A percentile compares a stretch with the other conserved stretches of the same genome.
Conservation (phyloP, 805 yeast genomes). For the Candida pseudofarinosa region DNA sequence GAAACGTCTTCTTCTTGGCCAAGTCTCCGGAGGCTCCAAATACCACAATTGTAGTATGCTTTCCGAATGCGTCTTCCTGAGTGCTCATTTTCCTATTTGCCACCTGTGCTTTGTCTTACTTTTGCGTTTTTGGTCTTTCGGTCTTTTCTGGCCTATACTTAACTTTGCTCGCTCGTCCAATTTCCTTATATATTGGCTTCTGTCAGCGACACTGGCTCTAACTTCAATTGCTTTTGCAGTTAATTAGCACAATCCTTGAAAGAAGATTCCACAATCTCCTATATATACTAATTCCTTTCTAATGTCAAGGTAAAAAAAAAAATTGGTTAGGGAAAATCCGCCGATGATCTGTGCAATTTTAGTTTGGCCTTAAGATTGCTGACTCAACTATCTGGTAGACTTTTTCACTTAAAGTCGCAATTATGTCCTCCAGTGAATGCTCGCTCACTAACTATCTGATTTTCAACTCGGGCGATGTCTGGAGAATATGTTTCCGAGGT, state of each 20-base stretch:
- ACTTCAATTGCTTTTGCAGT: background rate
- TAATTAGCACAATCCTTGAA: background rate
- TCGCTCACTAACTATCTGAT: background rate
- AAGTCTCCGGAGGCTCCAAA: constrained; percentile 95
- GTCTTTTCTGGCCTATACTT: too few species aligned
- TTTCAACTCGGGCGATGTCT: background rate
- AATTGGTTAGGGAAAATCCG: background rate
- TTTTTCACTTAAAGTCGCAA: background rate
- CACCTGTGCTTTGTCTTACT: background rate
- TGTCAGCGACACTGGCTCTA: too few species aligned
- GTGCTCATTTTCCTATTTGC: constrained; percentile 4
- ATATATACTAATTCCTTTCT: background rate
- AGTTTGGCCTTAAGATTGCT: background rate
- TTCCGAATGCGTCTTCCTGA: constrained; percentile 46
- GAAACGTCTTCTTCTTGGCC: constrained; percentile 93
- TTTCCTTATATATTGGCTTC: too few species aligned
- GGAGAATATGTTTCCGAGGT: background rate
- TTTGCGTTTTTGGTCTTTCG: too few species aligned
- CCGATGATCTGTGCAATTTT: background rate
- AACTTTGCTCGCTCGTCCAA: too few species aligned
- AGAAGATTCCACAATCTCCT: background rate
- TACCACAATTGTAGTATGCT: constrained; percentile 70
- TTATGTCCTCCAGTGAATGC: background rate
- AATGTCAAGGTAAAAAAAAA: background rate
- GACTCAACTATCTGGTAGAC: background rate